These are phyloP conservation scores for Yamadazyma mexicana DNA, from an alignment of 1,139 yeast species.

Conservation along the genomic window DNA sequence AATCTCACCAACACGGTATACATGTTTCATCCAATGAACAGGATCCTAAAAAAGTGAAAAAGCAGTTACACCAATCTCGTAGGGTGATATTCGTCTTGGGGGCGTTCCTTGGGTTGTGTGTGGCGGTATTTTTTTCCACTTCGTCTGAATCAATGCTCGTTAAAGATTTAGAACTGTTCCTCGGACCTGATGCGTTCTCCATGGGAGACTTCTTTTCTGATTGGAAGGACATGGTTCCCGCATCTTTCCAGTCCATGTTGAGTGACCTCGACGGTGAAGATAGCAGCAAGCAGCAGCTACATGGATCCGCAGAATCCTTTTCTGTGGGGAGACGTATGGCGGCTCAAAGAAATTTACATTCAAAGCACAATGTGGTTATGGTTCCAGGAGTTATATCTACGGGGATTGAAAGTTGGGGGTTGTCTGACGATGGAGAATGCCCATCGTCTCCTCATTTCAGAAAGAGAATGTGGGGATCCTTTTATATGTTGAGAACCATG, in stretches of 20 bases:
- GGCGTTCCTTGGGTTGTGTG: constrained; percentile 63
- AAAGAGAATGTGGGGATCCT: constrained; percentile 94
- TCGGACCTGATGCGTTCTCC: constrained; percentile 52
- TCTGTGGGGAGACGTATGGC: constrained; percentile 78
- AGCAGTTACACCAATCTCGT: constrained; percentile 38
- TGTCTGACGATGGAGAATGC: constrained; percentile 60
- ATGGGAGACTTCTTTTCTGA: constrained; percentile 37
- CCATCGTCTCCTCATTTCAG: constrained; percentile 84
- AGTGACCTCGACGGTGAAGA: constrained; percentile 47
- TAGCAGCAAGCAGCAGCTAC: constrained; percentile 27
- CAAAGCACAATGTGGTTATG: constrained; percentile 79
- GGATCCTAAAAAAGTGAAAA: constrained; percentile 18
- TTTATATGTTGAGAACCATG: constrained; percentile 93
- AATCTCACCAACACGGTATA: constrained; percentile 2
- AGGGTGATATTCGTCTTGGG: constrained; percentile 56
- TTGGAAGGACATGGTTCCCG: constrained; percentile 71
- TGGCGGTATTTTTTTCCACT: constrained; percentile 65
- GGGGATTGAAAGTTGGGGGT: constrained; percentile 93
- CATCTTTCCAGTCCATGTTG: constrained; percentile 59
- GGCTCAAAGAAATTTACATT: constrained; percentile 47
- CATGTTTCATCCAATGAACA: constrained; percentile 1
- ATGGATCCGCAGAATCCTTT: constrained; percentile 75
- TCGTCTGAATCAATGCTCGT: constrained; percentile 40
- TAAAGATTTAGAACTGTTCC: constrained; percentile 52
- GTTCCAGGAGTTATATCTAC: constrained; percentile 97